Conservation (phyloP, 176 grass and related monocot genomes). For the Carex myosuroides region DNA sequence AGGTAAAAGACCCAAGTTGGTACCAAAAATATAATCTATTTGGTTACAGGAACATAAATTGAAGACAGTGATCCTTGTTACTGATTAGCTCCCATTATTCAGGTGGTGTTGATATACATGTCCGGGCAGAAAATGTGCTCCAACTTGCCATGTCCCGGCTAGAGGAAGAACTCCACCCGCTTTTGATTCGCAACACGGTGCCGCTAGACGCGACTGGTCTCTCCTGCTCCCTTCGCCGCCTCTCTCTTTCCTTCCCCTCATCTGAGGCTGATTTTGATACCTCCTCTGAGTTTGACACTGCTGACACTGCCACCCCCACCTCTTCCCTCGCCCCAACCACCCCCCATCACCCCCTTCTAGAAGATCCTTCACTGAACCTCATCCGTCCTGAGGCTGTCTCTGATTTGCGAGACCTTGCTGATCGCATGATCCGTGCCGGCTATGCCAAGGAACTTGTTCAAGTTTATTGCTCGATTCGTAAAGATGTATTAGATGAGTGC, state of each 20-base stretch:
- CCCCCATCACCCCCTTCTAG: constrained; percentile 33
- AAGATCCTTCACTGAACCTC: constrained; percentile 63
- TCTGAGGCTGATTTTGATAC: constrained; percentile 76
- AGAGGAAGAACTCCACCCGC: constrained; percentile 80
- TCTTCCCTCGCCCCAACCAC: constrained; percentile 36
- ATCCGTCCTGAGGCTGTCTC: constrained; percentile 50
- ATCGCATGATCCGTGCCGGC: constrained; percentile 60
- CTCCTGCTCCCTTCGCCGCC: constrained; percentile 75
- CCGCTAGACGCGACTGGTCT: constrained; percentile 65
- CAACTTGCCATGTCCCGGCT: constrained; percentile 86
- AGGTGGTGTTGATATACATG: constrained; percentile 9
- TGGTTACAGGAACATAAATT: not conserved
- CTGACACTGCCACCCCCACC: constrained; percentile 36
- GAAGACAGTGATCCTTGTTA: not conserved
- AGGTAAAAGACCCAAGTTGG: not conserved
- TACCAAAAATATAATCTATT: not conserved
- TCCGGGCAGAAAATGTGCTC: constrained; percentile 38
- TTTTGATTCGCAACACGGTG: constrained; percentile 67
- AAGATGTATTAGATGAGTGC: constrained; percentile 78
- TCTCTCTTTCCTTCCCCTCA: constrained; percentile 61
- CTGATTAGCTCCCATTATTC: not conserved
- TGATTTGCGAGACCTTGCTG: constrained; percentile 48
- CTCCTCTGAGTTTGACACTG: constrained; percentile 63
- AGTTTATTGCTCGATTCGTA: constrained; percentile 64
- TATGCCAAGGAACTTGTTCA: constrained; percentile 63